Percentiles rank a stretch among this genome's conserved stretches.
Conservation (phyloP, 257 asterid species). For the Nicotiana paniculata region DNA sequence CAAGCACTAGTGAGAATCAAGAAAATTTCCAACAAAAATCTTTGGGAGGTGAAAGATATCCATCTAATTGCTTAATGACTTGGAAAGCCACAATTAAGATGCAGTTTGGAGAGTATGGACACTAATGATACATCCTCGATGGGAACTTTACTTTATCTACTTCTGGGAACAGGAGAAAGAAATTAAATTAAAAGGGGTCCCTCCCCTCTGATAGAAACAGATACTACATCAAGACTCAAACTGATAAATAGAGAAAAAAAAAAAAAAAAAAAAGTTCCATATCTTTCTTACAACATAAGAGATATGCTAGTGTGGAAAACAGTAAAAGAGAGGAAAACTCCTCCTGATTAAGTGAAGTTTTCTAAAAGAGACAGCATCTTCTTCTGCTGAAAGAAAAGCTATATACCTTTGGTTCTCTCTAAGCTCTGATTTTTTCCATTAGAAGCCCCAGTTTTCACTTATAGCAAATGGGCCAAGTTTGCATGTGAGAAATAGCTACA, state of each 20-base stretch:
- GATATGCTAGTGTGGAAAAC: slow-evolving; percentile 10
- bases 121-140: slow-evolving; percentile 17
- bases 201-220: slow-evolving; percentile 15
- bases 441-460: neutral
- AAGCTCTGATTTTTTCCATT: neutral
- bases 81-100: slow-evolving; percentile 9
- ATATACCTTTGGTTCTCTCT: neutral
- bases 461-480: slow-evolving; percentile 8
- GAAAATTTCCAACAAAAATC: slow-evolving; percentile 12
- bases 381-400: neutral
- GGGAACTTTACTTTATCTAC: slow-evolving; percentile 16
- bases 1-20: slow-evolving; percentile 11
- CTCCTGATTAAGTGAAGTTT: neutral
- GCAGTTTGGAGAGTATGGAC: slow-evolving; percentile 13
- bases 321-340: neutral
- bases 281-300: slow-evolving; percentile 9
- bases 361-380: neutral
- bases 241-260: neutral
- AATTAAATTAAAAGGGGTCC: slow-evolving; percentile 18
- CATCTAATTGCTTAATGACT: slow-evolving; percentile 4
- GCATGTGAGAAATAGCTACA: neutral
- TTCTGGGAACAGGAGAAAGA: slow-evolving; percentile 12
- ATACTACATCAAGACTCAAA: slow-evolving; percentile 7
- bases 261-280: neutral
- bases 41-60: neutral